These are phyloP conservation scores for Ustilago sp. DNA, from an alignment of 1,284 basidiomycete species.

Conservation along the genomic window DNA sequence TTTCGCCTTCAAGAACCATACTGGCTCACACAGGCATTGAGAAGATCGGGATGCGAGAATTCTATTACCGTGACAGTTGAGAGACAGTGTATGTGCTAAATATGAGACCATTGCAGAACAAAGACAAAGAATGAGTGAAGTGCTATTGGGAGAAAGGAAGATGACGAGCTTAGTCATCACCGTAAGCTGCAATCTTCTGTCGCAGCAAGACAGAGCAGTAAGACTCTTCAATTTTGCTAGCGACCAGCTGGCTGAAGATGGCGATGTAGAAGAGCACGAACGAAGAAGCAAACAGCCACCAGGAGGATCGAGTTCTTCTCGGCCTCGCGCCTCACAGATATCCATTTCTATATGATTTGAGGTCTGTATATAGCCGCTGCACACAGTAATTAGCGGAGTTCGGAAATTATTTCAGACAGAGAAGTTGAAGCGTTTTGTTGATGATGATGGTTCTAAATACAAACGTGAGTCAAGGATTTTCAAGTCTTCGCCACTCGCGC, in stretches of 20 bases:
- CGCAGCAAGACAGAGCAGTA: constrained; percentile 29
- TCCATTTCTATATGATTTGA: too few species aligned
- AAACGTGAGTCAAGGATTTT: too few species aligned
- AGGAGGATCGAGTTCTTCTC: constrained; percentile 19
- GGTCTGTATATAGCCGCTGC: too few species aligned
- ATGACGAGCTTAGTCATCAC: constrained; percentile 15
- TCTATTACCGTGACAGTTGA: constrained; percentile 14
- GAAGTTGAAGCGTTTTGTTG: too few species aligned
- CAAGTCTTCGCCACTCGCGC: too few species aligned
- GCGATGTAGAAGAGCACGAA: constrained; percentile 37
- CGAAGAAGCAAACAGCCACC: constrained; percentile 33
- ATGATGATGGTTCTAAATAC: too few species aligned
- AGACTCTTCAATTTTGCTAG: constrained; percentile 32
- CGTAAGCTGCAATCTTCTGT: constrained; percentile 25
- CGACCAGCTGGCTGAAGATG: constrained; percentile 34
- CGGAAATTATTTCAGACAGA: constrained; percentile 3
- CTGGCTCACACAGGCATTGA: not conserved
- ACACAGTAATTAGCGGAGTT: constrained; percentile 1
- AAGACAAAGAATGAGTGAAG: not conserved
- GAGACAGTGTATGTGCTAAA: constrained; percentile 14
- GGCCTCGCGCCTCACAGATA: not conserved
- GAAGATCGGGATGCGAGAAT: not conserved
- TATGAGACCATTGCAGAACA: constrained; percentile 4
- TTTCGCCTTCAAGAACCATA: not conserved
- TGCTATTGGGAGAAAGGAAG: not conserved